Conservation (phyloP, 805 yeast species). For the Hanseniaspora nectarophila region DNA sequence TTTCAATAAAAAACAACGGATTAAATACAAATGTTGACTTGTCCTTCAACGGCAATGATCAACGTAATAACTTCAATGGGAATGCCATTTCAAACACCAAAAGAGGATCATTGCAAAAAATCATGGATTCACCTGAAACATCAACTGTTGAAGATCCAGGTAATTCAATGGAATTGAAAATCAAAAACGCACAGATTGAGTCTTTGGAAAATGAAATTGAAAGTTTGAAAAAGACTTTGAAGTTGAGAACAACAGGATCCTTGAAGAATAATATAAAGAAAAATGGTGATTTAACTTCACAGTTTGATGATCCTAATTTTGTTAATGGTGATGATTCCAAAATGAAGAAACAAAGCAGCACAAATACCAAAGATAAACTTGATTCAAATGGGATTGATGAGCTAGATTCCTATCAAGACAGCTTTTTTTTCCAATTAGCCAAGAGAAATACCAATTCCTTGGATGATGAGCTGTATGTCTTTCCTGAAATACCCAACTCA, state of each 20-base stretch:
- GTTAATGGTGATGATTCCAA: neutral
- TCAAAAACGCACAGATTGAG: slow-evolving; percentile 43
- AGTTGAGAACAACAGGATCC: slow-evolving; percentile 19
- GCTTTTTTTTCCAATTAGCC: slow-evolving; percentile 8
- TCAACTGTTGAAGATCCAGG: slow-evolving; percentile 28
- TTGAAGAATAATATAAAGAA: neutral
- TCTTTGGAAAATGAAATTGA: slow-evolving; percentile 37
- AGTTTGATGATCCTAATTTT: neutral
- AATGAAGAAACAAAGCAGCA: no score
- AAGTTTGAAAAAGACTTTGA: slow-evolving; percentile 29
- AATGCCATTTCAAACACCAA: neutral
- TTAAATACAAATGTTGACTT: neutral
- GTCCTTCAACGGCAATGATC: neutral
- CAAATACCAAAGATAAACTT: slow-evolving; percentile 4
- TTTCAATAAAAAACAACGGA: slow-evolving; percentile 5
- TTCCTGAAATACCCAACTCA: slow-evolving; percentile 31
- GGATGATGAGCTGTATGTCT: slow-evolving; percentile 14
- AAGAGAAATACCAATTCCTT: slow-evolving; percentile 18
- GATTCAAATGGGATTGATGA: neutral
- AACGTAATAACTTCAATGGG: neutral
- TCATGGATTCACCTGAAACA: neutral
- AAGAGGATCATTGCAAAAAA: neutral
- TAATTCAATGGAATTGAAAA: slow-evolving; percentile 39
- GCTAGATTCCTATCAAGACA: slow-evolving; percentile 8
- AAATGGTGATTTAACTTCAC: neutral